Conservation (phyloP, 306 rosid genomes). For the Boehmeria nivea region DNA sequence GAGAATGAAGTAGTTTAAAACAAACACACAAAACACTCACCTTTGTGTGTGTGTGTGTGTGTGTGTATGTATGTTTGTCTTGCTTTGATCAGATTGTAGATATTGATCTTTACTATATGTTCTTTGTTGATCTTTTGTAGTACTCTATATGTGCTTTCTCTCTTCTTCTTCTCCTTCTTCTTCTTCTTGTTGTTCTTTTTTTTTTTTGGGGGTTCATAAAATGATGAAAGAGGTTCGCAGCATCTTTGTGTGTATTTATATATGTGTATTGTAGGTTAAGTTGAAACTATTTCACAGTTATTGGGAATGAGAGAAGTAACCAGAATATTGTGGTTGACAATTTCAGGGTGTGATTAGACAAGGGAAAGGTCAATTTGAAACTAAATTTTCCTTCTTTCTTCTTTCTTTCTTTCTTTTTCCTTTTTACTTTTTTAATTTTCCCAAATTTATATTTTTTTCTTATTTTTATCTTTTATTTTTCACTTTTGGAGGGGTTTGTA, state of each 20-base stretch:
- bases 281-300: slow-evolving; percentile 9
- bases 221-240: slow-evolving; percentile 68
- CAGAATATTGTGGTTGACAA: slow-evolving; percentile 53
- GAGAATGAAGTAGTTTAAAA: not conserved
- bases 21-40: not conserved
- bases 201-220: slow-evolving; percentile 28
- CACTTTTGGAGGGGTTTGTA: not conserved
- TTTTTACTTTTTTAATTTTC: not conserved
- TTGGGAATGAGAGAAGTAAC: slow-evolving; percentile 31
- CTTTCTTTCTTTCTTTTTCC: slow-evolving; percentile 17
- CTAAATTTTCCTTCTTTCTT: slow-evolving; percentile 30
- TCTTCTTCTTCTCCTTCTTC: slow-evolving; percentile 3
- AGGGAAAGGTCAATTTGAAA: slow-evolving; percentile 39
- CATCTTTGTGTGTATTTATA: slow-evolving; percentile 64
- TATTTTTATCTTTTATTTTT: not conserved
- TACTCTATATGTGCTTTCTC: no score
- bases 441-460: no score
- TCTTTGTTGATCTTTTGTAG: not conserved
- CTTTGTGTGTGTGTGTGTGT: no score
- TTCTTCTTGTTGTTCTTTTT: not conserved
- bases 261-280: slow-evolving; percentile 5
- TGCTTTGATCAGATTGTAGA: no score
- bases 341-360: slow-evolving; percentile 64
- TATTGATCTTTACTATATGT: no score
- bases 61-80: not conserved